Percentiles rank a stretch among this genome's conserved stretches.
Conservation (phyloP, 768 basidiomycete genomes). For the Russula sp. region DNA sequence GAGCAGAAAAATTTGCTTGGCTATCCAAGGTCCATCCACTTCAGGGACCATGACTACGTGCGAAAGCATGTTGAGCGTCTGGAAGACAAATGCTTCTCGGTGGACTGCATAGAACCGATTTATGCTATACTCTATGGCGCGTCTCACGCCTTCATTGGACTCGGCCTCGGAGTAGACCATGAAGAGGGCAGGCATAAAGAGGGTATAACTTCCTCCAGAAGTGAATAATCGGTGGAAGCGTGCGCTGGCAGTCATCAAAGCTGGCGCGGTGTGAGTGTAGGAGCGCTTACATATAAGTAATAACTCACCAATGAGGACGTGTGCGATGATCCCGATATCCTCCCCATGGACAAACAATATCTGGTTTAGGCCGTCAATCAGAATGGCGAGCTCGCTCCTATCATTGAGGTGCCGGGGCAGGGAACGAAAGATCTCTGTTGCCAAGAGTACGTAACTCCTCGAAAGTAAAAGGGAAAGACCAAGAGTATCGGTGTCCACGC, state of each 20-base stretch:
- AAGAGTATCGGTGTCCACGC: slow-evolving; percentile 34
- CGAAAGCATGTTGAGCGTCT: slow-evolving; percentile 61
- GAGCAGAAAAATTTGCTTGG: slow-evolving; percentile 54
- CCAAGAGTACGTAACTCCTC: slow-evolving; percentile 64
- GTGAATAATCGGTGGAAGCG: slow-evolving; percentile 75
- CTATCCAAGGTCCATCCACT: slow-evolving; percentile 51
- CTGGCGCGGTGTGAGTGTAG: slow-evolving; percentile 37
- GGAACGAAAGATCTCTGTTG: slow-evolving; percentile 67
- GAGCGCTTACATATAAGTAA: not conserved
- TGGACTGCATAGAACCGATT: slow-evolving; percentile 74
- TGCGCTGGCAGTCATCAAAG: slow-evolving; percentile 70
- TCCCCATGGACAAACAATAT: slow-evolving; percentile 65
- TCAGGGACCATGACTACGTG: slow-evolving; percentile 51
- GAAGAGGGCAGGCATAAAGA: slow-evolving; percentile 71
- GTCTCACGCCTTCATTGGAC: slow-evolving; percentile 52
- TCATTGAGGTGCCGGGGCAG: slow-evolving; percentile 72
- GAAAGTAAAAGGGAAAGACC: slow-evolving; percentile 60
- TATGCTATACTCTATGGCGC: slow-evolving; percentile 67
- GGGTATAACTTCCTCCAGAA: slow-evolving; percentile 64
- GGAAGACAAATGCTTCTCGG: slow-evolving; percentile 70
- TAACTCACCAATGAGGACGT: slow-evolving; percentile 63
- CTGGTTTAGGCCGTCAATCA: slow-evolving; percentile 69
- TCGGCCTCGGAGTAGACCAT: slow-evolving; percentile 68
- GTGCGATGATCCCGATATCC: slow-evolving; percentile 74
- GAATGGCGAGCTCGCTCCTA: slow-evolving; percentile 59